Conservation (phyloP, 257 asterid genomes). For the Primulina eburnea region DNA sequence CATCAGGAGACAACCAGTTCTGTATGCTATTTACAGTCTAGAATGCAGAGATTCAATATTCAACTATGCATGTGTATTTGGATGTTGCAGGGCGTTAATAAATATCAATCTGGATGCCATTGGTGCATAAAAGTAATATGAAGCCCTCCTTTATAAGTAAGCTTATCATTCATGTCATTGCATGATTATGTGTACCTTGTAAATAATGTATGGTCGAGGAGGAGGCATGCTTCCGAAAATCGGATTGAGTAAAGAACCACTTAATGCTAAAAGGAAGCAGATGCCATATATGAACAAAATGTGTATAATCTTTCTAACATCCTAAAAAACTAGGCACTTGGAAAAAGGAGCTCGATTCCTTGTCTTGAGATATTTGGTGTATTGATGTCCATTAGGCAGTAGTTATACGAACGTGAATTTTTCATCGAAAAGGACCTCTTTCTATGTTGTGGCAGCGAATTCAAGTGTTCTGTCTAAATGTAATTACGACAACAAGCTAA, state of each 20-base stretch:
- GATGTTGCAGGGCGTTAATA: slow-evolving; percentile 76
- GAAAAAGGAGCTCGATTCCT: neutral
- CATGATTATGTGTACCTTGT: slow-evolving; percentile 39
- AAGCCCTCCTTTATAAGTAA: slow-evolving; percentile 70
- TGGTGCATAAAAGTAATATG: slow-evolving; percentile 61
- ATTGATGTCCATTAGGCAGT: neutral
- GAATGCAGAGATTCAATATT: slow-evolving; percentile 30
- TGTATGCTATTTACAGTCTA: slow-evolving; percentile 32
- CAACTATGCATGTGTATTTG: slow-evolving; percentile 70
- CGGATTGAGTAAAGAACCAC: neutral
- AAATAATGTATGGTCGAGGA: slow-evolving; percentile 26
- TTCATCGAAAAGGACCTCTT: neutral
- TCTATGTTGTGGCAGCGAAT: neutral
- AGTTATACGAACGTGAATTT: neutral
- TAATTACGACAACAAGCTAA: neutral
- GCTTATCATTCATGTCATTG: slow-evolving; percentile 62
- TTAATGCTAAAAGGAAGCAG: neutral
- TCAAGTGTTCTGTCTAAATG: neutral
- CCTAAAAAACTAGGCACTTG: neutral
- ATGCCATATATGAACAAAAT: neutral
- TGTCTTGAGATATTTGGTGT: neutral
- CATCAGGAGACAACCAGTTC: slow-evolving; percentile 6
- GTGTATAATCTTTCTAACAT: neutral
- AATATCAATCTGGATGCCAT: slow-evolving; percentile 55
- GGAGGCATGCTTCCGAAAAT: slow-evolving; percentile 25